phyloP scores from a whole-genome alignment of 2,329 filamentous ascomycete species.

The Gliomastix tumulicola region DNA sequence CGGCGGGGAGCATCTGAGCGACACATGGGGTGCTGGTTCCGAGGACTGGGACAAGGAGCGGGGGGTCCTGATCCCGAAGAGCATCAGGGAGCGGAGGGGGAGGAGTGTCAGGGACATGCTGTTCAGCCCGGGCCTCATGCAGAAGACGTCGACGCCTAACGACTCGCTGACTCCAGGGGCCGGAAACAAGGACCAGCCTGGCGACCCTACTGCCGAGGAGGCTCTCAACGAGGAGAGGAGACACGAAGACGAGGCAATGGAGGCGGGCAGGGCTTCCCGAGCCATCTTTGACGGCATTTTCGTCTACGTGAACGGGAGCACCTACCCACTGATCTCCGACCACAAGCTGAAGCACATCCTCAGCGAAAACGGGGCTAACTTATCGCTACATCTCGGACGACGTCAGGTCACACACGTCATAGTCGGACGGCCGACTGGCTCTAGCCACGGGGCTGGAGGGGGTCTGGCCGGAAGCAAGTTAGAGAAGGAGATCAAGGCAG shows the following conservation, averaged over 20 bases:
- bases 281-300: conserved; percentile 62
- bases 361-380: conserved; percentile 62
- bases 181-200: neutral
- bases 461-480: conserved; percentile 72
- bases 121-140: conserved; percentile 36
- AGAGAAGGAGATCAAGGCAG: conserved; percentile 67
- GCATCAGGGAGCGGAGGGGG: conserved; percentile 26
- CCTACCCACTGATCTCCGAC: conserved; percentile 73
- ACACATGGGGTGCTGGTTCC: conserved; percentile 59
- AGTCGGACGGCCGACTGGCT: conserved; percentile 52
- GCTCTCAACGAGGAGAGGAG: conserved; percentile 19
- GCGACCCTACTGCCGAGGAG: conserved; percentile 11
- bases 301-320: conserved; percentile 85
- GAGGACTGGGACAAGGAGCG: conserved; percentile 41
- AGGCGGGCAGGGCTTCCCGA: conserved; percentile 17
- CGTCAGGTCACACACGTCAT: conserved; percentile 81
- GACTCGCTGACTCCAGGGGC: conserved; percentile 3
- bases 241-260: conserved; percentile 44
- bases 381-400: conserved; percentile 65
- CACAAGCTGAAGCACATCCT: conserved; percentile 78
- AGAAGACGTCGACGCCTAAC: too few relatives aligned
- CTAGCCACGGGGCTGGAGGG: conserved; percentile 55
- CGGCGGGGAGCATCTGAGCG: conserved; percentile 53
- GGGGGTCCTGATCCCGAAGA: conserved; percentile 34
- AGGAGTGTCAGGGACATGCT: conserved; percentile 50